Evolutionary conservation across 1,284 basidiomycete genomes (phyloP).

Genomic region (Neonothopanus nambi): DNA sequence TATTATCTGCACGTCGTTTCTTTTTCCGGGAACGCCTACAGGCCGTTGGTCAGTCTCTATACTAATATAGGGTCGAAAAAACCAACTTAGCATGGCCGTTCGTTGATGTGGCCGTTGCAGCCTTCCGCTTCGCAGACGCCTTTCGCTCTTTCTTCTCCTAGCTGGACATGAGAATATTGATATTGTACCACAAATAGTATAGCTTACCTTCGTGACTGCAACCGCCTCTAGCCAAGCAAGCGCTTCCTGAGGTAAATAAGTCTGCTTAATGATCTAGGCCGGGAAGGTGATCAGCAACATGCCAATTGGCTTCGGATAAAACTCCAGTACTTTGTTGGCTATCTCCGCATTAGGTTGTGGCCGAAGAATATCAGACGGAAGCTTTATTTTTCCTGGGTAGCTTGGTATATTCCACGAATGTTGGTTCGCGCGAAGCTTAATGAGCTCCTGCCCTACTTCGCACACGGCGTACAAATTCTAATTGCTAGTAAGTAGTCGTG

Average conservation of each 20-base stretch:
- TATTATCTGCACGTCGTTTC: constrained; percentile 31
- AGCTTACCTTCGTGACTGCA: constrained; percentile 32
- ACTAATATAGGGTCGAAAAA: constrained; percentile 11
- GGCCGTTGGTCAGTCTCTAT: constrained; percentile 5
- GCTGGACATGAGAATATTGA: neutral
- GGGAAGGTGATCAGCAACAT: constrained; percentile 32
- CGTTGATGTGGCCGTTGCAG: constrained; percentile 30
- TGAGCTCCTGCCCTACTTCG: constrained; percentile 87
- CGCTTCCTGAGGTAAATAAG: constrained; percentile 55
- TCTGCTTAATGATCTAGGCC: constrained; percentile 39
- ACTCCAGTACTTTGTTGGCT: constrained; percentile 55
- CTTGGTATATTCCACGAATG: constrained; percentile 79
- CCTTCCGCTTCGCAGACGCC: constrained; percentile 40
- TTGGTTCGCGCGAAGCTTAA: constrained; percentile 67
- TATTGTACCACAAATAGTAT: neutral
- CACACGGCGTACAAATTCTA: constrained; percentile 89
- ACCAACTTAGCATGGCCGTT: constrained; percentile 44
- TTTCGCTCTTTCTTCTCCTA: constrained; percentile 41
- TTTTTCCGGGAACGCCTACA: constrained; percentile 33
- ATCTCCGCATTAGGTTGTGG: constrained; percentile 62
- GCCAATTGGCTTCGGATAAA: neutral
- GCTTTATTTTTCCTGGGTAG: constrained; percentile 78
- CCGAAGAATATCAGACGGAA: constrained; percentile 84
- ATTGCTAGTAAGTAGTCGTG: constrained; percentile 5
- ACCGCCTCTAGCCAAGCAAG: constrained; percentile 53